Evolutionary conservation across 2,329 filamentous ascomycete species (phyloP), one percentile per base, ranked within the genome.

Genomic region (Fusarium irregulare): DNA sequence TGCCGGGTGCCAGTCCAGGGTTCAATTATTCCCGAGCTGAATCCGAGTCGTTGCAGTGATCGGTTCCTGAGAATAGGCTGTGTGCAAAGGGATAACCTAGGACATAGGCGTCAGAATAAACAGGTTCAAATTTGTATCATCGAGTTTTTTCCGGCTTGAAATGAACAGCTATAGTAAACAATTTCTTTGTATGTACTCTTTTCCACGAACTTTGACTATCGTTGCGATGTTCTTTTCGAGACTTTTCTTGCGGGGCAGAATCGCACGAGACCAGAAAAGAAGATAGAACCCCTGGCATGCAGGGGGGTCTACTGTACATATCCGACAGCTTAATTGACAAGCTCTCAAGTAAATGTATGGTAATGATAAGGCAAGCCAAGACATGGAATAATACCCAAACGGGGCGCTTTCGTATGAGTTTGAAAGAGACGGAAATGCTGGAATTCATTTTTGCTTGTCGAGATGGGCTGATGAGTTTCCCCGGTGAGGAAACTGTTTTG

Each of bases 21-120:
- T 66, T 68, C 54, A 44, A 34, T 70, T 74, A 68, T 70, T 71
- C 64, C 72, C 72, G 67, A 66, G 20, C 53, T 63, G 51, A 55
- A 54, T 34, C 68, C 61, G 68, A 49, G 44, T 58, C 51, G 13
- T 34, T 66, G 37, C 23, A 53, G 66, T 55, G 46, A 66, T 68
- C 44, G 40, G 71, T 73, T 73, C 68, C 59, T 63, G 60, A 57
- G 56, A 48, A 50, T 55, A 61, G 54, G 53, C 53, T 49, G 32
- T 32, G 34, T 53, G 13, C n/a, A 53, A 27, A 42, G 34, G 10
- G 16, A 41, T 28, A 37, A 25, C 30, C 27, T 16, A 11, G 16
- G 32, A 21, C 7, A 21, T 25, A 25, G 20, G 27, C 20, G 23
- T 16, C 34, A 28, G 13, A 18, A 21, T n/a, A 18, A 12, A 20